Conservation (phyloP, 192 early-diverging fungal species). For the Backusella circina region DNA sequence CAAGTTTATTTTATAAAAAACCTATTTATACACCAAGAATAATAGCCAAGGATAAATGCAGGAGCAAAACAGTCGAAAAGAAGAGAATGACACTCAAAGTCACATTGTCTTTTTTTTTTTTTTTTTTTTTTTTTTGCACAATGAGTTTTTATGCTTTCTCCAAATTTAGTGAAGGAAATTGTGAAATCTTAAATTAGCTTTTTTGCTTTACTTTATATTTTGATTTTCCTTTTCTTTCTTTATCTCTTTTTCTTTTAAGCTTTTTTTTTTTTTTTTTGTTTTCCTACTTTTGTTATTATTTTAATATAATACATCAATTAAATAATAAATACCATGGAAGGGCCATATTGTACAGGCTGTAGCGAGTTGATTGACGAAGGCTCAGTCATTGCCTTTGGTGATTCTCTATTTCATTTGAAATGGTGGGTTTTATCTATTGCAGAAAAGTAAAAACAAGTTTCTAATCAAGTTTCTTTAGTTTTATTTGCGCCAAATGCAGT, state of each 20-base stretch:
- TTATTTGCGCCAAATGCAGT: slow-evolving; percentile 72
- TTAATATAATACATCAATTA: background rate
- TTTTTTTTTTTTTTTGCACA: no score
- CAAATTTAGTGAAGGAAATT: background rate
- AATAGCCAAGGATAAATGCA: slow-evolving; percentile 3
- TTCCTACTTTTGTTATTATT: background rate
- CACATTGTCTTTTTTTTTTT: background rate
- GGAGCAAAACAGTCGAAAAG: background rate
- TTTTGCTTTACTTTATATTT: background rate
- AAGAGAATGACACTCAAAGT: background rate
- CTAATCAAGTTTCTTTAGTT: slow-evolving; percentile 37
- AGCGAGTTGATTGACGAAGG: slow-evolving; percentile 66
- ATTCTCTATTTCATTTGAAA: slow-evolving; percentile 77
- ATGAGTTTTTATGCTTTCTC: background rate
- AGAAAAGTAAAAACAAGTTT: background rate
- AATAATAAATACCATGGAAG: slow-evolving; percentile 14
- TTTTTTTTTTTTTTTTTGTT: background rate
- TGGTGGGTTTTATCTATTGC: slow-evolving; percentile 41
- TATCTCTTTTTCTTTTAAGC: background rate
- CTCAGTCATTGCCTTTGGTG: slow-evolving; percentile 78
- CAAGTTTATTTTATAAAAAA: background rate
- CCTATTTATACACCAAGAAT: slow-evolving; percentile 6
- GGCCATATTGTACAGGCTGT: slow-evolving; percentile 66
- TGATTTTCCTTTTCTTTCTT: background rate
- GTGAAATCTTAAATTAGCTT: slow-evolving; percentile 3